A percentile compares a stretch with the other conserved stretches of the same genome.
Evolutionary conservation across 2,329 filamentous ascomycete genomes (phyloP).

Genomic region (Calonectria pseudoturangicola): DNA sequence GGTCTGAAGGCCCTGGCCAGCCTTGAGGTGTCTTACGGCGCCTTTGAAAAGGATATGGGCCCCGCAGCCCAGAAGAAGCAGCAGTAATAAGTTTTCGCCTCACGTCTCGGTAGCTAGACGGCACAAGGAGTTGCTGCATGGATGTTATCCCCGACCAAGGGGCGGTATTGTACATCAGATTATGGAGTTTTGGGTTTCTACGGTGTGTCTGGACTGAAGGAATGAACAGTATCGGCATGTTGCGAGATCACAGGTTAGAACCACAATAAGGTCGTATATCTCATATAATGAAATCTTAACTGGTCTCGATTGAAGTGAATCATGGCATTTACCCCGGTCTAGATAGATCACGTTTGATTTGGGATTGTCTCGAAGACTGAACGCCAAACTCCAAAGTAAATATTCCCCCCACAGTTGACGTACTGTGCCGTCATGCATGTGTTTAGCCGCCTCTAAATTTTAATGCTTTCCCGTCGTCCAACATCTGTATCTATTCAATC

Average conservation of each 20-base stretch:
- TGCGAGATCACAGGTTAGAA: slow-evolving; percentile 48
- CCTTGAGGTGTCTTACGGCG: slow-evolving; percentile 92
- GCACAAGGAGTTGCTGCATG: slow-evolving; percentile 39
- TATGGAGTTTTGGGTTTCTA: slow-evolving; percentile 56
- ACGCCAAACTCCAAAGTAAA: slow-evolving; percentile 53
- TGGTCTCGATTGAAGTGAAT: slow-evolving; percentile 34
- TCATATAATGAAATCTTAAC: slow-evolving; percentile 28
- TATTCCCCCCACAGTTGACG: slow-evolving; percentile 6
- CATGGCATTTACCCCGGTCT: slow-evolving; percentile 39
- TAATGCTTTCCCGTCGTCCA: not conserved
- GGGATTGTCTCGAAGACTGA: slow-evolving; percentile 44
- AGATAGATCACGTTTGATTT: slow-evolving; percentile 26
- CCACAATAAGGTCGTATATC: slow-evolving; percentile 41
- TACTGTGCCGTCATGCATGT: slow-evolving; percentile 18
- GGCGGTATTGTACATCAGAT: slow-evolving; percentile 55
- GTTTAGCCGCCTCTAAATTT: not conserved
- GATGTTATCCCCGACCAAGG: slow-evolving; percentile 36
- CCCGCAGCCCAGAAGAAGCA: slow-evolving; percentile 90
- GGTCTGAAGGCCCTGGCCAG: slow-evolving; percentile 86
- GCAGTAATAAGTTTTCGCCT: slow-evolving; percentile 52
- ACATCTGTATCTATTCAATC: not conserved
- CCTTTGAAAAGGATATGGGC: slow-evolving; percentile 97
- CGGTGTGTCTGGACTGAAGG: slow-evolving; percentile 51
- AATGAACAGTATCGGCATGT: slow-evolving; percentile 49
- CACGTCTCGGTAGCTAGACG: slow-evolving; percentile 24